Evolutionary conservation across 108 stramenopile species (phyloP), one percentile per base, ranked within the genome.

Genomic region (Chaetoceros muelleri): DNA sequence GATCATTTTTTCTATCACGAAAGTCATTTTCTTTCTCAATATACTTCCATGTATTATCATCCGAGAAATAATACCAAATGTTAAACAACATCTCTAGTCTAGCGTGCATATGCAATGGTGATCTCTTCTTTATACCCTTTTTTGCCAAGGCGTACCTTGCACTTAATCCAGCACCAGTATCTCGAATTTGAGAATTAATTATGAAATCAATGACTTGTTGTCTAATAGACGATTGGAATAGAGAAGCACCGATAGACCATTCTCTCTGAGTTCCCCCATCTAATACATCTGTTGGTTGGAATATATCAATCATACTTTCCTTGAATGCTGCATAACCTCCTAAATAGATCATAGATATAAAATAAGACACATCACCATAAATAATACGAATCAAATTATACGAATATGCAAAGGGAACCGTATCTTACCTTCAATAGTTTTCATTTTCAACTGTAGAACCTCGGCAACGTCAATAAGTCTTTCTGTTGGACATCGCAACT

Each of bases 151-250:
- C 71, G 18, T 83, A 83, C 1, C 70, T 72, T 40, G 75, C 79
- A 24, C 84, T 89, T 24, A 95, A 75, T 55, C 89, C 89, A 44
- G 91, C 91, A 7, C 94, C 94, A 40, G 89, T 86, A 59, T 95
- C 91, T 40, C 84, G 71, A 48, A 95, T 88, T 28, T 86, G 60
- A 21, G 87, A 87, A 0, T 86, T 79, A 40, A 95, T 83, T 10
- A 95, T 85, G 44, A 87, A 90, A 57, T 95, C 86, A 56, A 95
- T 95, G 40, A 95, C 87, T 44, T 64, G 80, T 61, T 94, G 88
- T 24, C 92, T 74, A 51, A 86, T 72, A 22, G 74, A 77, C 8
- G 88, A 90, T 40, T 85, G 78, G 45, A 95, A 87, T 16, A 90
- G 70, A 21, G 77, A 72, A 1, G 74, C 78, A 46, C 68, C 64